Evolutionary conservation across 2,329 filamentous ascomycete species (phyloP), one percentile per base, ranked within the genome.

Genomic region (Sphaerulina populicola): DNA sequence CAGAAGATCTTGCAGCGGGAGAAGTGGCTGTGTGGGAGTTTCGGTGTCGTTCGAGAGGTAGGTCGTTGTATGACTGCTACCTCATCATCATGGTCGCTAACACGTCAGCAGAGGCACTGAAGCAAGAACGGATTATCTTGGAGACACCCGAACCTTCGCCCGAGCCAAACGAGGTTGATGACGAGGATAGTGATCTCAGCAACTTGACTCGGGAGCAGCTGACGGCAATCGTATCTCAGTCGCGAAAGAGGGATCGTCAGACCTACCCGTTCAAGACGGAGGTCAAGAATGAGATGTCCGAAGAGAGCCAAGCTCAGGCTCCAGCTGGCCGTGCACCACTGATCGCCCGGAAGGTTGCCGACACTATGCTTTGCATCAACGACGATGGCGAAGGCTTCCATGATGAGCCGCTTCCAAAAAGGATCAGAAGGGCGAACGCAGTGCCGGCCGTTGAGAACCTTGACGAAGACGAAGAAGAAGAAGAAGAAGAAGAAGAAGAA

Each of bases 111-210:
- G 14, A 47, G 36, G 44, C 44, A 40, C 23, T 47, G 7, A 29
- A 47, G 9, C 14, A 47, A 8, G 36, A 35, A n/a, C 35, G 18
- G 21, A 39, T 47, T 14, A 31, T 47, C 7, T 23, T 36, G 4
- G 21, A 35, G 9, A 47, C 44, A 10, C 44, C 44, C n/a, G 18
- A 8, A 11, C 44, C 44, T 7, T 27, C 40, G 31, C 29, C 14
- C 29, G 42, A 8, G 44, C 43, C 42, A 51, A 18, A 42, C 33
- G 56, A 57, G 37, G 42, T 54, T 12, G 56, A 58, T 30, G 44
- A 53, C 31, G 30, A 40, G 6, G 45, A 39, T 39, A 35, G 23
- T 8, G 44, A 39, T n/a, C 14, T 47, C 11, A 23, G 12, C 8
- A 18, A 38, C 3, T 30, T 41, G 29, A 36, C 33, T 9, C 18